phyloP scores from a whole-genome alignment of 495 filamentous ascomycete species.

The Margaritispora aquatica region DNA sequence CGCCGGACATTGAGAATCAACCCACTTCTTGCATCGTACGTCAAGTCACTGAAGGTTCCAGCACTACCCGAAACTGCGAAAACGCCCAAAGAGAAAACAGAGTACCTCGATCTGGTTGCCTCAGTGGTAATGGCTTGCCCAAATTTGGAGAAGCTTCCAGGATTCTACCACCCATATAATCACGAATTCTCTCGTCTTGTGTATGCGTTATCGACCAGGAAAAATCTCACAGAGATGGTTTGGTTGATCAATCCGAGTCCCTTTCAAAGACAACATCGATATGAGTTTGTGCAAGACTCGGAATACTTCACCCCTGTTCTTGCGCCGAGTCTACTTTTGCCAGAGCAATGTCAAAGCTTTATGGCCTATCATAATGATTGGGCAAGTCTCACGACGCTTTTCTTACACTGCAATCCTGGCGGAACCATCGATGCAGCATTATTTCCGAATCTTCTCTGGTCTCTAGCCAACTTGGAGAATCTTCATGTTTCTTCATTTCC shows the following conservation, averaged over 20 bases:
- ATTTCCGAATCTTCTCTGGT: constrained; percentile 61
- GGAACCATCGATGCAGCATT: constrained; percentile 59
- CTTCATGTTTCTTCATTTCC: constrained; percentile 72
- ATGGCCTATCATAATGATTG: constrained; percentile 65
- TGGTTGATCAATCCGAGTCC: constrained; percentile 62
- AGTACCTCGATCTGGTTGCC: constrained; percentile 66
- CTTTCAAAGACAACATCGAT: constrained; percentile 23
- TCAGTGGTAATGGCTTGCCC: constrained; percentile 83
- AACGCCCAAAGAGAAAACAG: constrained; percentile 42
- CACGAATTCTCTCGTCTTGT: constrained; percentile 70
- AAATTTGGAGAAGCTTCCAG: constrained; percentile 70
- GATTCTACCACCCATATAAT: constrained; percentile 63
- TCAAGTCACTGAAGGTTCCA: constrained; percentile 69
- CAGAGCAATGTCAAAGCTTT: constrained; percentile 59
- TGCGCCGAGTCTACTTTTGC: constrained; percentile 13
- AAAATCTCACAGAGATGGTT: constrained; percentile 66
- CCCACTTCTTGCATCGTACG: constrained; percentile 62
- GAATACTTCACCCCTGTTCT: constrained; percentile 6
- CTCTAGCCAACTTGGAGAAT: constrained; percentile 62
- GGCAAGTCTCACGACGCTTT: constrained; percentile 64
- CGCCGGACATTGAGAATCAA: constrained; percentile 69
- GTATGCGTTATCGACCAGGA: constrained; percentile 72
- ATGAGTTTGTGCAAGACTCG: constrained; percentile 6
- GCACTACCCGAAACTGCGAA: constrained; percentile 46
- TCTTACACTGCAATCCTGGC: constrained; percentile 60